Evolutionary conservation across 2,329 filamentous ascomycete species (phyloP).

Genomic region (Stagonosporopsis chrysanthemi): DNA sequence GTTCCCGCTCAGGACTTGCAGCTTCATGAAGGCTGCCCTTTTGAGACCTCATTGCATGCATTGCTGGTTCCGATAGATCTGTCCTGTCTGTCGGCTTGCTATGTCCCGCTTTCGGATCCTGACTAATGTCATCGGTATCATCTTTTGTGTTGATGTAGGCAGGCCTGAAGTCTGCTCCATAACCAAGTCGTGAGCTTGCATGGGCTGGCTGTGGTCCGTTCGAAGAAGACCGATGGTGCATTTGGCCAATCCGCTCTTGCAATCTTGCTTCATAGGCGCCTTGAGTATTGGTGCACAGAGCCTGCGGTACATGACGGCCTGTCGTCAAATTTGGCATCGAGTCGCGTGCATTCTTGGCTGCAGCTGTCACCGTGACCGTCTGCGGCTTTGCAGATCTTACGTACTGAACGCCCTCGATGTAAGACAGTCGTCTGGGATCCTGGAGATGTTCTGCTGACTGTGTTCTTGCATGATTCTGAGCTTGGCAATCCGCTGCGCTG

Average conservation of each 20-base stretch:
- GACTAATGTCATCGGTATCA: neutral
- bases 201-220: conserved; percentile 5
- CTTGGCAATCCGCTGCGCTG: neutral
- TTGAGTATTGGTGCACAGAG: conserved; percentile 11
- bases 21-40: conserved; percentile 4
- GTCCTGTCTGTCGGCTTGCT: neutral
- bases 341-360: conserved; percentile 2
- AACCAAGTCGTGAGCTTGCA: conserved; percentile 14
- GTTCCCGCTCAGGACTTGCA: neutral
- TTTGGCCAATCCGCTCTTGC: neutral
- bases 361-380: neutral
- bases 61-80: neutral
- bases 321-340: conserved; percentile 26
- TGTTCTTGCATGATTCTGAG: neutral
- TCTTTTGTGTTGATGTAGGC: neutral
- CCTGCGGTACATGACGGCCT: neutral
- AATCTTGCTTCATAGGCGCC: neutral
- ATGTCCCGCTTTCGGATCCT: neutral
- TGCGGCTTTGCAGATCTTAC: conserved; percentile 5
- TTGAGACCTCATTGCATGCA: neutral
- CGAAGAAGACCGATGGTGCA: neutral
- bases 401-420: conserved; percentile 4
- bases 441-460: neutral
- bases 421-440: neutral
- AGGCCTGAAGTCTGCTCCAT: conserved; percentile 5